A percentile compares a stretch with the other conserved stretches of the same genome.
These are phyloP conservation scores for Gloeopeniophorella convolvens DNA, from an alignment of 768 basidiomycete species.

Conservation along the genomic window DNA sequence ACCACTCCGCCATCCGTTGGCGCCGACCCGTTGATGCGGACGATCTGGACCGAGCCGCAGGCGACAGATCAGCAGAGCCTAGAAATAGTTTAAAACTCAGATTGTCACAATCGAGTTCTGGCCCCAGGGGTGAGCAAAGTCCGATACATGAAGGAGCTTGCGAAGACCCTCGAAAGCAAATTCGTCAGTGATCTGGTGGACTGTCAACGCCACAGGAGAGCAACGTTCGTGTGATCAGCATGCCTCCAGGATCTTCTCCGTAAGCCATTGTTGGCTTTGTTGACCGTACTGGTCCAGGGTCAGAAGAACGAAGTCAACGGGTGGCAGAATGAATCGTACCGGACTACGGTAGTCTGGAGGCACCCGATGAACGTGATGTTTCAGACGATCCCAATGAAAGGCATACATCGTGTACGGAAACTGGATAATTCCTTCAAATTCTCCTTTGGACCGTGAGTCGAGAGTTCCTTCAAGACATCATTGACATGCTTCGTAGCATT, in stretches of 20 bases:
- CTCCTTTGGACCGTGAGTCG: constrained; percentile 56
- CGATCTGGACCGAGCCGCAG: constrained; percentile 59
- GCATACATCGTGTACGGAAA: constrained; percentile 68
- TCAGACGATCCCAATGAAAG: constrained; percentile 9
- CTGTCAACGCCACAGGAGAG: background rate
- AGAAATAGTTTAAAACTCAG: too few species aligned
- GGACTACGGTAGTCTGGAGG: constrained; percentile 65
- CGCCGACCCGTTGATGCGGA: constrained; percentile 67
- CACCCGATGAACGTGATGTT: constrained; percentile 24
- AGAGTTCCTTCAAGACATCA: constrained; percentile 59
- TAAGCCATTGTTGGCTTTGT: constrained; percentile 74
- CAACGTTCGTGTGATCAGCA: constrained; percentile 2
- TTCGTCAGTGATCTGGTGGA: constrained; percentile 55
- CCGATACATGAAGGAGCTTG: constrained; percentile 53
- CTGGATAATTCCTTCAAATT: constrained; percentile 62
- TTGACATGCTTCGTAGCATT: constrained; percentile 55
- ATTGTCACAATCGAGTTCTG: constrained; percentile 68
- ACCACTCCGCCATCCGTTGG: constrained; percentile 52
- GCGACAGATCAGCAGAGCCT: too few species aligned
- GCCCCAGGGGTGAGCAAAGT: constrained; percentile 78
- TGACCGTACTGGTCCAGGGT: constrained; percentile 51
- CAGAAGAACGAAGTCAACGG: too few species aligned
- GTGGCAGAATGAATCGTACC: constrained; percentile 35
- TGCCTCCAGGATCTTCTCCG: constrained; percentile 61
- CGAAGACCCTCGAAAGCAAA: constrained; percentile 53